Conservation (phyloP, 108 stramenopile species). For the Fistulifera solaris region DNA sequence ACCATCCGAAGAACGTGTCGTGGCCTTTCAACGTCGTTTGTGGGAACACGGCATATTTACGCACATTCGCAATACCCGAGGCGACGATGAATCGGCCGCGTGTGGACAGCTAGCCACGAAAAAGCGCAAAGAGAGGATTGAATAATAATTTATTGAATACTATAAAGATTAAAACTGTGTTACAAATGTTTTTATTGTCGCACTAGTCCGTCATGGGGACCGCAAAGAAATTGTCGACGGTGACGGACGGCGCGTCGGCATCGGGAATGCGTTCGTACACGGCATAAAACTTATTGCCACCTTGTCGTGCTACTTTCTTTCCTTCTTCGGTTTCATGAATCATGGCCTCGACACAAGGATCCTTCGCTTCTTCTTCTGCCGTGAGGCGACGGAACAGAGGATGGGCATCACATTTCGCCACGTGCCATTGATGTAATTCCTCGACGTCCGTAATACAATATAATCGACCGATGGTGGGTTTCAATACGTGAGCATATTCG, state of each 20-base stretch:
- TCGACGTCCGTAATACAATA: constrained; percentile 96
- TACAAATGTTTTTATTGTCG: background rate
- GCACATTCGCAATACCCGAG: constrained; percentile 66
- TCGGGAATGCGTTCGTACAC: constrained; percentile 53
- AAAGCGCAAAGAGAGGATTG: background rate
- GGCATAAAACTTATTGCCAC: constrained; percentile 59
- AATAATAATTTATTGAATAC: background rate
- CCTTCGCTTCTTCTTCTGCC: constrained; percentile 31
- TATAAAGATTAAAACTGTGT: background rate
- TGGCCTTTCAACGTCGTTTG: constrained; percentile 52
- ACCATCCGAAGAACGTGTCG: constrained; percentile 38
- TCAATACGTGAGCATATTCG: constrained; percentile 89
- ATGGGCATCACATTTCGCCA: constrained; percentile 76
- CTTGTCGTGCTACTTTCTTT: constrained; percentile 85
- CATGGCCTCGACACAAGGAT: constrained; percentile 87
- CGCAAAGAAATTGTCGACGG: constrained; percentile 5
- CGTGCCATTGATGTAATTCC: constrained; percentile 95
- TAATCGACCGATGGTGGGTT: constrained; percentile 52
- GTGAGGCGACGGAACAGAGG: constrained; percentile 63
- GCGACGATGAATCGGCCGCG: constrained; percentile 79
- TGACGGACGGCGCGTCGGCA: background rate
- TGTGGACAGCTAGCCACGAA: constrained; percentile 65
- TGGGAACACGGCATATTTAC: constrained; percentile 34
- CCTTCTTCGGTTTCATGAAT: constrained; percentile 91
- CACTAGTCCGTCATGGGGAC: too few relatives aligned